A percentile compares a stretch with the other conserved stretches of the same genome.
Evolutionary conservation across 2,329 filamentous ascomycete species (phyloP).

Genomic region (Colletotrichum sp.): DNA sequence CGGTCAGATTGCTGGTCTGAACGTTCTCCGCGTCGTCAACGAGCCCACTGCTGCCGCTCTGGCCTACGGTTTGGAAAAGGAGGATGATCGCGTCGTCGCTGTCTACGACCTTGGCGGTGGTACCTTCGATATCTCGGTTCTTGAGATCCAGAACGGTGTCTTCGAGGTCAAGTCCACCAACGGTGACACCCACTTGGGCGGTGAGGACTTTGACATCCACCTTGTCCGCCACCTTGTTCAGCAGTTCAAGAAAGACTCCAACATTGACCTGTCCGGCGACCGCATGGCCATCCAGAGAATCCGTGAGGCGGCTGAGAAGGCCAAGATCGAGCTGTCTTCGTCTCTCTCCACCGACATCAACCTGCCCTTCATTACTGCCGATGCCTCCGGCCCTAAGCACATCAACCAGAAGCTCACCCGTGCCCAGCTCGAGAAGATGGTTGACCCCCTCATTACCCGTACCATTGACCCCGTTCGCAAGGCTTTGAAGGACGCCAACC

Average conservation of each 20-base stretch:
- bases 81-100: conserved; percentile 85
- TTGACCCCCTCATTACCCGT: conserved; percentile 84
- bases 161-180: conserved; percentile 99
- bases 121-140: conserved; percentile 98
- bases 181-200: conserved; percentile 97
- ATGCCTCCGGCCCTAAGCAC: conserved; percentile 95
- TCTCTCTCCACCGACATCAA: conserved; percentile 97
- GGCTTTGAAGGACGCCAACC: conserved; percentile 93
- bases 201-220: conserved; percentile 96
- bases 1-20: conserved; percentile 93
- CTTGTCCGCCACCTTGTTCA: conserved; percentile 92
- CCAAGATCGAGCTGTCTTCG: conserved; percentile 98
- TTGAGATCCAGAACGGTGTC: conserved; percentile 96
- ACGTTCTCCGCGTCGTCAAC: conserved; percentile 97
- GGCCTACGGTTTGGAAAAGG: conserved; percentile 96
- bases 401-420: conserved; percentile 96
- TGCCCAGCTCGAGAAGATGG: conserved; percentile 90
- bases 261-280: conserved; percentile 87
- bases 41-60: conserved; percentile 96
- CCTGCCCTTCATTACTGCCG: conserved; percentile 97
- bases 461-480: conserved; percentile 95
- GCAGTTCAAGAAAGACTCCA: conserved; percentile 96
- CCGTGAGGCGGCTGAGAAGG: conserved; percentile 97
- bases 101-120: conserved; percentile 98
- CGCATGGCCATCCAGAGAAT: conserved; percentile 99